These are phyloP conservation scores for Stentor coeruleus DNA, from an alignment of 73 alveolate species.

Conservation along the genomic window DNA sequence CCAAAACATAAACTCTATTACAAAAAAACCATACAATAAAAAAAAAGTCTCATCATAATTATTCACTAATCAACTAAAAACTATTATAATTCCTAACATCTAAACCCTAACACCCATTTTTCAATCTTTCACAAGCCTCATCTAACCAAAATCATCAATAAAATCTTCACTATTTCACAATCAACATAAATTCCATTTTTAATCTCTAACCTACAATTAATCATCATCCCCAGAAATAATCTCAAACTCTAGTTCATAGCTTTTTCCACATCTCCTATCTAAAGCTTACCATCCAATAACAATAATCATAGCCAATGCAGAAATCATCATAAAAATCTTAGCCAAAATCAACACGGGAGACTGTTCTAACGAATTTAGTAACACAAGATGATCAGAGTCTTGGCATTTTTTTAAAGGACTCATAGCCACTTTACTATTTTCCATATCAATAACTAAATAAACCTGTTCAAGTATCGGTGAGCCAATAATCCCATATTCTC, in stretches of 20 bases:
- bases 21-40: too few relatives aligned
- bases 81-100: too few relatives aligned
- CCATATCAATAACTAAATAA: background rate
- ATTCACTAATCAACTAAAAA: too few relatives aligned
- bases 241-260: background rate
- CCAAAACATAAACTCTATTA: too few relatives aligned
- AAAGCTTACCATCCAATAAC: background rate
- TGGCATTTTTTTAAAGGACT: background rate
- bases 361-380: background rate
- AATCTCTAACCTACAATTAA: too few relatives aligned
- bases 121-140: too few relatives aligned
- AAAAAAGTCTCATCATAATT: too few relatives aligned
- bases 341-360: too few relatives aligned
- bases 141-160: too few relatives aligned
- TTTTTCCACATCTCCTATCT: background rate
- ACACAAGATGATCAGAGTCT: background rate
- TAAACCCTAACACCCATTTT: too few relatives aligned
- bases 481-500: background rate
- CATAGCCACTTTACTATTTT: background rate
- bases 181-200: too few relatives aligned
- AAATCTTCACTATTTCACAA: too few relatives aligned
- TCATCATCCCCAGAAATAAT: conserved; percentile 2
- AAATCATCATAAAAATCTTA: background rate
- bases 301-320: background rate
- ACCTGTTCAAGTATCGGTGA: background rate